Conservation (phyloP, 805 yeast species). For the Candida xiaguanensis region DNA sequence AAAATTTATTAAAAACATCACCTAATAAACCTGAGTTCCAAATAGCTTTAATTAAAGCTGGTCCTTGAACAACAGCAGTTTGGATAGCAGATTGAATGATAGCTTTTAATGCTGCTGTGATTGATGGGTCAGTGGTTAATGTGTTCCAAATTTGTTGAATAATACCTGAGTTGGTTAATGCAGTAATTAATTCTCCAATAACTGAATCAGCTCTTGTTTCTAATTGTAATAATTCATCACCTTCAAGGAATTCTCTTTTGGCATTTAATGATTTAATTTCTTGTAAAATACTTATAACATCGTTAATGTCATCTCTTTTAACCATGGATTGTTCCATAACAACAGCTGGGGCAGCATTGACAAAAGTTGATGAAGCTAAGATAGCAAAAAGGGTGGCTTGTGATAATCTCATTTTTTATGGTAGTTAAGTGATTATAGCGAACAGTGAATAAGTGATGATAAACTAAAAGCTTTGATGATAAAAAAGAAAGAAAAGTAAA, state of each 20-base stretch:
- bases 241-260: slow-evolving; percentile 33
- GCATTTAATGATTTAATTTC: slow-evolving; percentile 29
- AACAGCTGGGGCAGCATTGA: slow-evolving; percentile 31
- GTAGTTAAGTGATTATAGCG: not conserved
- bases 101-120: slow-evolving; percentile 21
- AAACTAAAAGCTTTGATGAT: slow-evolving; percentile 4
- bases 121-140: slow-evolving; percentile 29
- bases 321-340: slow-evolving; percentile 21
- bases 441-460: slow-evolving; percentile 3
- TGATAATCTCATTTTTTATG: slow-evolving; percentile 35
- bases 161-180: slow-evolving; percentile 37
- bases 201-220: slow-evolving; percentile 33
- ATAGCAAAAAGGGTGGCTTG: slow-evolving; percentile 37
- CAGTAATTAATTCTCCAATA: slow-evolving; percentile 32
- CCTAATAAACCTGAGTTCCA: slow-evolving; percentile 39
- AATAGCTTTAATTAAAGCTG: slow-evolving; percentile 37
- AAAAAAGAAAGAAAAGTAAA: slow-evolving; percentile 2
- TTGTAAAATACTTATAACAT: slow-evolving; percentile 29
- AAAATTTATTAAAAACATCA: slow-evolving; percentile 26
- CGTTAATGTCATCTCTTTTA: slow-evolving; percentile 32
- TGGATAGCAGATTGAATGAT: slow-evolving; percentile 29
- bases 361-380: slow-evolving; percentile 35
- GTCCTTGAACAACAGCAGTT: slow-evolving; percentile 36
- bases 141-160: slow-evolving; percentile 31
- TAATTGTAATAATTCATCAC: slow-evolving; percentile 23